These are phyloP conservation scores for Zygnema cylindricum DNA, from an alignment of 139 green algal species.

Conservation along the genomic window DNA sequence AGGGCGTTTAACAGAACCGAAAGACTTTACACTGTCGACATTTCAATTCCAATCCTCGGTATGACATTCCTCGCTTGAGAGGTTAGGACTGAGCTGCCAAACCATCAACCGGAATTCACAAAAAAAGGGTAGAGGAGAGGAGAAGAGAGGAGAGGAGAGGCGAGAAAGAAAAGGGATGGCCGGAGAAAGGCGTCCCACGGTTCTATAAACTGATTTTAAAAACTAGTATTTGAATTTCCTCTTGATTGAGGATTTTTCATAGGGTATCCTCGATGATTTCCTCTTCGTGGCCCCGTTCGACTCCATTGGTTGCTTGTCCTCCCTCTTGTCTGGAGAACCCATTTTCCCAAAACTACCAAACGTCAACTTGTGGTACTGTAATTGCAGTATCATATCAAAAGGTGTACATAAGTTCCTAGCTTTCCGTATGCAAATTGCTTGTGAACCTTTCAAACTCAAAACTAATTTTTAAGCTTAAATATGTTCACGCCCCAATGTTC, in stretches of 20 bases:
- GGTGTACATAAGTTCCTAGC: background rate
- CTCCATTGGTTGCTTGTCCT: background rate
- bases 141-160: too few relatives aligned
- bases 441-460: background rate
- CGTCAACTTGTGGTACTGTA: background rate
- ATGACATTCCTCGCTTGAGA: too few relatives aligned
- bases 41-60: too few relatives aligned
- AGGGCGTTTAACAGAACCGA: too few relatives aligned
- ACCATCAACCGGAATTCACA: too few relatives aligned
- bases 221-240: background rate
- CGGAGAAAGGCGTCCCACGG: too few relatives aligned
- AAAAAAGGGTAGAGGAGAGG: too few relatives aligned
- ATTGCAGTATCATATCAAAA: background rate
- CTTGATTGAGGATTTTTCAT: background rate
- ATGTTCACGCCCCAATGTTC: background rate
- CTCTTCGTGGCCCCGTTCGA: background rate
- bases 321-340: background rate
- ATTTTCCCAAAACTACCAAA: background rate
- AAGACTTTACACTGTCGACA: too few relatives aligned
- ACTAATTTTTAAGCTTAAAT: background rate
- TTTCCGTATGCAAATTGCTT: background rate
- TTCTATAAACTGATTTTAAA: too few relatives aligned
- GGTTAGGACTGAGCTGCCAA: too few relatives aligned
- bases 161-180: too few relatives aligned
- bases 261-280: background rate